Evolutionary conservation across 2,329 filamentous ascomycete genomes (phyloP).

Genomic region (Fusarium sp.): DNA sequence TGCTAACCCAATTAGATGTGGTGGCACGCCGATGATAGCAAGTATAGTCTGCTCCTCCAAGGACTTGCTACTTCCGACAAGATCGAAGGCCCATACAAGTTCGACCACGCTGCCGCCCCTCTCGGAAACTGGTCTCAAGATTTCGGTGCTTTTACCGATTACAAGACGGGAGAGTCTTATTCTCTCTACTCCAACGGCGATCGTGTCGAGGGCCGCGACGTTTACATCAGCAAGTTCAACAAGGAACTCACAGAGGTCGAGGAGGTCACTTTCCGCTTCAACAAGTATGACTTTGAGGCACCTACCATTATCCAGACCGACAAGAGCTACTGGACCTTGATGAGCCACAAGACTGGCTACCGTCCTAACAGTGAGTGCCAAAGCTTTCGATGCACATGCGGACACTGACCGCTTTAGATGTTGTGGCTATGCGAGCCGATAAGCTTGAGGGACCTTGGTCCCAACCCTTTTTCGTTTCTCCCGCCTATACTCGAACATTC

Average conservation of each 20-base stretch:
- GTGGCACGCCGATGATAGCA: slow-evolving; percentile 72
- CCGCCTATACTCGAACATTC: slow-evolving; percentile 62
- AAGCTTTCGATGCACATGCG: rapidly evolving
- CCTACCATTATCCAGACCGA: slow-evolving; percentile 72
- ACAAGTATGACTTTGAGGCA: slow-evolving; percentile 71
- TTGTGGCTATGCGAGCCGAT: slow-evolving; percentile 67
- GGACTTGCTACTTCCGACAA: slow-evolving; percentile 66
- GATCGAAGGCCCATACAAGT: slow-evolving; percentile 66
- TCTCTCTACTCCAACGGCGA: slow-evolving; percentile 72
- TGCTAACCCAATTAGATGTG: slow-evolving; percentile 58
- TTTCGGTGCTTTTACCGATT: slow-evolving; percentile 71
- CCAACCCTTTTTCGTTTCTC: slow-evolving; percentile 62
- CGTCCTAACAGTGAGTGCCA: slow-evolving; percentile 62
- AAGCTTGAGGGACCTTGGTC: slow-evolving; percentile 63
- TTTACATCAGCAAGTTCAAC: slow-evolving; percentile 68
- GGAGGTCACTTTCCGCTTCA: slow-evolving; percentile 64
- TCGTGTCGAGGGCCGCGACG: slow-evolving; percentile 64
- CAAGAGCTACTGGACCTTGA: slow-evolving; percentile 69
- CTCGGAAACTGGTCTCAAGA: slow-evolving; percentile 74
- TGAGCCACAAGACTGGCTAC: slow-evolving; percentile 74
- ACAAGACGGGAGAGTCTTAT: slow-evolving; percentile 67
- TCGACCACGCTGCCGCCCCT: slow-evolving; percentile 65
- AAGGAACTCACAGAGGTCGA: slow-evolving; percentile 63
- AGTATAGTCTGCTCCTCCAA: slow-evolving; percentile 67
- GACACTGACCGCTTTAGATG: slow-evolving; percentile 46